Evolutionary conservation across 106 monocot species (phyloP).

Genomic region (Triglochin maritima): DNA sequence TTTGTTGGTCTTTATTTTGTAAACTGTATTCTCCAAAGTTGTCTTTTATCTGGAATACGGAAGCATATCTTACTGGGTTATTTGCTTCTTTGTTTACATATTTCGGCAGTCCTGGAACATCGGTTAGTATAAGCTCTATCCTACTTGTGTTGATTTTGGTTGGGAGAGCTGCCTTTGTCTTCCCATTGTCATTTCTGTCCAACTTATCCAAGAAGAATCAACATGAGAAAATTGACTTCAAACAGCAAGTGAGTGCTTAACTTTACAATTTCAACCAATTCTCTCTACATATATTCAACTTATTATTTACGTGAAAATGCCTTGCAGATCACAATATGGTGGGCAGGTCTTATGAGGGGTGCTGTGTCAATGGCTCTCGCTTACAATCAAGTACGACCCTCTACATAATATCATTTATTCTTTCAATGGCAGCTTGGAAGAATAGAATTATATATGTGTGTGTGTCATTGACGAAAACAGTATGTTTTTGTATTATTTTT

Average conservation of each 20-base stretch:
- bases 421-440: too few species aligned
- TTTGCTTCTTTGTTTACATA: background rate
- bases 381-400: slow-evolving; percentile 61
- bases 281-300: background rate
- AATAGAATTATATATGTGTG: too few species aligned
- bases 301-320: background rate
- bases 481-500: too few species aligned
- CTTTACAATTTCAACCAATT: background rate
- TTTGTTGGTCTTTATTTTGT: background rate
- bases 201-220: slow-evolving; percentile 58
- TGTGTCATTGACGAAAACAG: too few species aligned
- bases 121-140: slow-evolving; percentile 76
- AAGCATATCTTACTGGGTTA: background rate
- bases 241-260: slow-evolving; percentile 55
- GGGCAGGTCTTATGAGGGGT: slow-evolving; percentile 98
- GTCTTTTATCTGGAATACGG: background rate
- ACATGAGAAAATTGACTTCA: slow-evolving; percentile 50
- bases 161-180: slow-evolving; percentile 95
- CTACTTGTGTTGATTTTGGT: slow-evolving; percentile 58
- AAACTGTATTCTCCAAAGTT: background rate
- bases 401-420: too few species aligned
- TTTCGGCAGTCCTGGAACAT: slow-evolving; percentile 66
- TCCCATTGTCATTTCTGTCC: slow-evolving; percentile 91
- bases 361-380: slow-evolving; percentile 97
- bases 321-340: slow-evolving; percentile 75